Evolutionary conservation across 225 moss, liverwort and hornwort genomes (phyloP), one percentile per base, ranked within the genome.

Genomic region (Bryoerythrophyllum caledonicum): DNA sequence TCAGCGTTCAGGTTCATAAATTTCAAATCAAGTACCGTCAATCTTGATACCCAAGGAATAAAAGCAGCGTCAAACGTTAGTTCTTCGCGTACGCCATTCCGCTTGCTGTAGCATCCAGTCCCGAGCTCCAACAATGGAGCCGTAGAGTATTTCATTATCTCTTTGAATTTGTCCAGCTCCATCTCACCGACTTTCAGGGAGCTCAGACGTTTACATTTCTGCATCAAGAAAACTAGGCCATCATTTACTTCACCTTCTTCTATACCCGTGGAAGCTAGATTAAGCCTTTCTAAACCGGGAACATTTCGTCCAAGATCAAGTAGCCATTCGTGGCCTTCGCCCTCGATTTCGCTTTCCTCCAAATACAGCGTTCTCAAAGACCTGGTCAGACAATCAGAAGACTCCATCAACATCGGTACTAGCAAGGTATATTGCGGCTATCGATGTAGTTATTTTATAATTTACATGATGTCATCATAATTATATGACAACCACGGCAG

Each of bases 181-280:
- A 93, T 82, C 72, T 93, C 89, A 71, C 80, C 80, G 24, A 93
- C 87, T 85, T 93, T 93, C 8, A 93, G 84, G 34, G 84, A 82
- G 51, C 70, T 84, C 43, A 93, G 32, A 9, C 84, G 66, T 76
- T 67, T 83, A 80, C 93, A 93, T 44, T 85, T 88, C 76, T 75
- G 81, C 38, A 82, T 82, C 32, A 93, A 60, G 25, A 38, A 48
- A 27, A 87, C 81, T 62, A 93, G 67, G 34, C 74, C 84, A 25
- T 86, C 84, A 12, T 72, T 44, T 5, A 88, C 80, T 66, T 72
- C 63, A 24, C 87, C 76, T 68, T 90, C 83, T 21, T 85, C 86
- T 63, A 89, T 71, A 35, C 80, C 86, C 21, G 82, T 79, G 44
- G 80, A 72, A 64, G 79, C 78, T 2, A 83, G 71, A 76, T 93